Percentiles rank a stretch among this genome's conserved stretches.
phyloP scores from a whole-genome alignment of 139 green algal genomes.

The Coccomyxa sp. region DNA sequence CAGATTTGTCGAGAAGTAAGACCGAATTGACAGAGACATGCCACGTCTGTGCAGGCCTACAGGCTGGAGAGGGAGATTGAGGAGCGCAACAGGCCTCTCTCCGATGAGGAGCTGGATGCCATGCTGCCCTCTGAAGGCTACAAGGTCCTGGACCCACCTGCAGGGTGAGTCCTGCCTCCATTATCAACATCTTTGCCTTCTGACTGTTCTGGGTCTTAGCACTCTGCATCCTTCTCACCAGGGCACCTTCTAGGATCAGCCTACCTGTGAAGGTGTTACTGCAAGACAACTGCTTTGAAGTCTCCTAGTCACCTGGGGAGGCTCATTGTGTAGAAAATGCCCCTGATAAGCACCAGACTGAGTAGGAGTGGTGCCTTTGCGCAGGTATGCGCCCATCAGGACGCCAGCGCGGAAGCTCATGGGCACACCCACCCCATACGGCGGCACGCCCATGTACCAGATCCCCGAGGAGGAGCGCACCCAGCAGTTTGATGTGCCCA shows the following conservation, averaged over 20 bases:
- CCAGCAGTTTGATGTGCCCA: constrained; percentile 73
- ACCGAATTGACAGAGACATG: too few species aligned
- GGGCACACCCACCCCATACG: constrained; percentile 85
- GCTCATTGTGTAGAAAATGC: too few species aligned
- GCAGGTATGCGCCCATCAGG: constrained; percentile 85
- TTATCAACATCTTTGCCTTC: background rate
- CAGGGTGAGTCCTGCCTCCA: constrained; percentile 7
- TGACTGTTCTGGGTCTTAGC: background rate
- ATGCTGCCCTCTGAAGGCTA: constrained; percentile 93
- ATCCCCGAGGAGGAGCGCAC: constrained; percentile 79
- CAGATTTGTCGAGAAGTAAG: too few species aligned
- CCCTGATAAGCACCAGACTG: too few species aligned
- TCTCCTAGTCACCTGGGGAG: too few species aligned
- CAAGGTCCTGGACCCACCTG: constrained; percentile 74
- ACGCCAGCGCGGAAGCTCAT: constrained; percentile 93
- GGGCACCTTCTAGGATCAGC: background rate
- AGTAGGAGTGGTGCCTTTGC: background rate
- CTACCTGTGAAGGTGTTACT: too few species aligned
- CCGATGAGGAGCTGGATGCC: constrained; percentile 93
- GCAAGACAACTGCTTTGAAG: too few species aligned
- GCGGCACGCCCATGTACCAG: constrained; percentile 75
- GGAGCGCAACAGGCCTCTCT: constrained; percentile 86
- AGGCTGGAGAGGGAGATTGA: constrained; percentile 85
- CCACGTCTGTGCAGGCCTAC: constrained; percentile 24
- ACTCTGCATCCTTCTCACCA: background rate